Conservation (phyloP, 2,329 filamentous ascomycete species). For the Pseudopithomyces chartarum region DNA sequence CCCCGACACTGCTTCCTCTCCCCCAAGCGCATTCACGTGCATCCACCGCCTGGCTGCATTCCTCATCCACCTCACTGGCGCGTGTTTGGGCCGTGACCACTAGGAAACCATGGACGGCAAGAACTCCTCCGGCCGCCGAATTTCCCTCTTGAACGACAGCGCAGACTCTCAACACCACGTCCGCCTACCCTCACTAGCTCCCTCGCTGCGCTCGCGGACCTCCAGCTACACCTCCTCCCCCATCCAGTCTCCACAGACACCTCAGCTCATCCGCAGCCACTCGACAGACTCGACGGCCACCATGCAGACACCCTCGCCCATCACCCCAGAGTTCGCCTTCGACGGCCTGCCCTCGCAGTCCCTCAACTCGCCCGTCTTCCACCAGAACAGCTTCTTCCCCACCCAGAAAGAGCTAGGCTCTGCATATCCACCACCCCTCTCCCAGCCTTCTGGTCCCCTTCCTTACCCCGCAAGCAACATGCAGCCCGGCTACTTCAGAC, state of each 20-base stretch:
- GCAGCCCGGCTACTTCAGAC: conserved; percentile 28
- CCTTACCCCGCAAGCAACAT: conserved; percentile 24
- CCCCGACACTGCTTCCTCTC: background rate
- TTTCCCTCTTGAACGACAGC: conserved; percentile 57
- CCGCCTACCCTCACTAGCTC: conserved; percentile 44
- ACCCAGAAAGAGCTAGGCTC: conserved; percentile 29
- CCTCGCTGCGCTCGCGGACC: conserved; percentile 45
- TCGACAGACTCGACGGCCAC: conserved; percentile 51
- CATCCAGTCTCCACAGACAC: conserved; percentile 52
- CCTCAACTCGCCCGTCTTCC: conserved; percentile 34
- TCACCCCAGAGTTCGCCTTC: conserved; percentile 50
- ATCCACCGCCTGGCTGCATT: conserved; percentile 28
- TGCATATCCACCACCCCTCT: conserved; percentile 30
- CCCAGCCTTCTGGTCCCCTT: conserved; percentile 27
- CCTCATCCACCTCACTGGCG: conserved; percentile 28
- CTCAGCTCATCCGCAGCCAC: conserved; percentile 52
- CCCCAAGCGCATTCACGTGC: conserved; percentile 25
- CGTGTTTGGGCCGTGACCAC: conserved; percentile 29
- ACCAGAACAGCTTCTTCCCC: conserved; percentile 35
- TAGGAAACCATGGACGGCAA: conserved; percentile 55
- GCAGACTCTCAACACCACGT: conserved; percentile 34
- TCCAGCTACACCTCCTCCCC: conserved; percentile 54
- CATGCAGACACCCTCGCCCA: conserved; percentile 52
- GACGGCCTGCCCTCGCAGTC: conserved; percentile 22
- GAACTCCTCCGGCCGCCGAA: conserved; percentile 55